A percentile compares a stretch with the other conserved stretches of the same genome.
Conservation (phyloP, 345 rosid genomes). For the Murraya paniculata region DNA sequence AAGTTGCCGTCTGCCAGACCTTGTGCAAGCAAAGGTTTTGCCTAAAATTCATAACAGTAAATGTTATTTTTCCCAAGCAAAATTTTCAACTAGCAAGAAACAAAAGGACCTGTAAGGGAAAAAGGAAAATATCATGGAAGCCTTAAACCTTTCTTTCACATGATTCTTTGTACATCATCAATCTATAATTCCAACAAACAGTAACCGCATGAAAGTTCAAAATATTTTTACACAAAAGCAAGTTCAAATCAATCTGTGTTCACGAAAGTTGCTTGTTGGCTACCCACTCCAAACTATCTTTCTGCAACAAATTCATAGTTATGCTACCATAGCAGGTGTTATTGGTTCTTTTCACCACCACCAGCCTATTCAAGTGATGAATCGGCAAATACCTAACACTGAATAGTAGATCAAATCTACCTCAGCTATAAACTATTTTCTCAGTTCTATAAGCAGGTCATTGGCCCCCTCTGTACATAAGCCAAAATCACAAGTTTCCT, state of each 20-base stretch:
- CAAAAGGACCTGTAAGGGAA: neutral
- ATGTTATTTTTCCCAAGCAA: constrained; percentile 8
- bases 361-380: neutral
- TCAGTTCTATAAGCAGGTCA: neutral
- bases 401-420: neutral
- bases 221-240: neutral
- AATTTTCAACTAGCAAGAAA: neutral
- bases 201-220: neutral
- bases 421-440: neutral
- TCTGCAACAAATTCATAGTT: neutral
- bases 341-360: neutral
- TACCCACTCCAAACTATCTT: neutral
- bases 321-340: neutral
- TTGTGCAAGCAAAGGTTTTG: constrained; percentile 63
- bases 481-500: neutral
- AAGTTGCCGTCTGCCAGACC: constrained; percentile 52
- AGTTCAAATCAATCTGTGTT: neutral
- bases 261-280: neutral
- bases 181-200: neutral
- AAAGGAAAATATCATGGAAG: neutral
- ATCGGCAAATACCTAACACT: neutral
- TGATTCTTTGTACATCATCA: neutral
- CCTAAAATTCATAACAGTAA: constrained; percentile 40
- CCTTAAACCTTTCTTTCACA: neutral
- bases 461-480: neutral